A percentile compares a stretch with the other conserved stretches of the same genome.
Evolutionary conservation across 2,329 filamentous ascomycete species (phyloP).

Genomic region (Bipolaris cookei): DNA sequence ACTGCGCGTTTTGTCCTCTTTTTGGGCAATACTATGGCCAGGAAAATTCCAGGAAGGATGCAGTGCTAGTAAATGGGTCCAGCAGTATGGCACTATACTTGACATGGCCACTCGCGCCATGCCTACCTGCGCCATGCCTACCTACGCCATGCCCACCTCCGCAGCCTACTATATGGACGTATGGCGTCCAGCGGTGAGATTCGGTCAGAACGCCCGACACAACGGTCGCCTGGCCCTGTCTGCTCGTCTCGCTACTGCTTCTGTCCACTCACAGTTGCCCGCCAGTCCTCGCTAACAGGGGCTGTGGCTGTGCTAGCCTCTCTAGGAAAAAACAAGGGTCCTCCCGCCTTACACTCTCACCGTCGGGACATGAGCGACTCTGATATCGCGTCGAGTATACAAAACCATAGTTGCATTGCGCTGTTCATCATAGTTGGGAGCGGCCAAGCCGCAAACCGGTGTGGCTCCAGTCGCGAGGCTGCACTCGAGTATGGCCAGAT

Average conservation of each 20-base stretch:
- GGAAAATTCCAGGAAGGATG: slow-evolving; percentile 2
- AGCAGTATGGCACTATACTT: slow-evolving; percentile 15
- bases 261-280: slow-evolving; percentile 24
- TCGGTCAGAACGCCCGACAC: slow-evolving; percentile 23
- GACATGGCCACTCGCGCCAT: slow-evolving; percentile 26
- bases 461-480: slow-evolving; percentile 5
- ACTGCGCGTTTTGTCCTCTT: slow-evolving; percentile 2
- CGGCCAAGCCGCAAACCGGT: slow-evolving; percentile 14
- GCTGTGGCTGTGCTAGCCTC: slow-evolving; percentile 19
- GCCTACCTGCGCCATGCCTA: slow-evolving; percentile 20
- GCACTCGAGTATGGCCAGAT: slow-evolving; percentile 1
- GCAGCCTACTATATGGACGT: slow-evolving; percentile 5
- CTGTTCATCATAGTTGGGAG: slow-evolving; percentile 6
- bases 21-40: slow-evolving; percentile 12
- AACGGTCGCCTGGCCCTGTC: slow-evolving; percentile 24
- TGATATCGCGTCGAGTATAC: slow-evolving; percentile 12
- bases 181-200: slow-evolving; percentile 33
- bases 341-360: slow-evolving; percentile 29
- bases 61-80: slow-evolving; percentile 11
- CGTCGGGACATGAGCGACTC: slow-evolving; percentile 21
- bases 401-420: slow-evolving; percentile 8
- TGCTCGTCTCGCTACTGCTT: slow-evolving; percentile 7
- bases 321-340: slow-evolving; percentile 21
- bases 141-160: slow-evolving; percentile 16
- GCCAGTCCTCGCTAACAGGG: slow-evolving; percentile 19